Conservation (phyloP, 495 filamentous ascomycete species). For the Chaetomium fimeti region DNA sequence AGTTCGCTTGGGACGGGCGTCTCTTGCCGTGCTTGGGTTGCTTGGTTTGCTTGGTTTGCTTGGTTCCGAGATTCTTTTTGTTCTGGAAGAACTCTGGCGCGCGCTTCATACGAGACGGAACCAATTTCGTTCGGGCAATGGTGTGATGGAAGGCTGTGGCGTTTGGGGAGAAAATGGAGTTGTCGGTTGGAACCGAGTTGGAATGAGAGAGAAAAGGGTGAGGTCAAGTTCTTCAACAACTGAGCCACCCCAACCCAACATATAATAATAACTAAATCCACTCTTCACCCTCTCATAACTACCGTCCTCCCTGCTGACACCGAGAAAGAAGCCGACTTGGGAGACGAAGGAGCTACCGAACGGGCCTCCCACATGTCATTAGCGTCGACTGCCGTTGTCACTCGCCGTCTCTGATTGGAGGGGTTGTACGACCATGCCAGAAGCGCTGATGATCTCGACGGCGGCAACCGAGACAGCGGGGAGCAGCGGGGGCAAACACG, state of each 20-base stretch:
- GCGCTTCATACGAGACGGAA: conserved; percentile 1
- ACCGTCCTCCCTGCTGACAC: no score
- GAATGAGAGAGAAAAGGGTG: no score
- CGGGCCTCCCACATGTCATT: conserved; percentile 7
- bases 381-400: neutral
- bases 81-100: conserved; percentile 25
- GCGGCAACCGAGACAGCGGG: conserved; percentile 10
- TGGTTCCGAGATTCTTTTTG: neutral
- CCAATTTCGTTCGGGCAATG: conserved; percentile 13
- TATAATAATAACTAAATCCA: no score
- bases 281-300: no score
- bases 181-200: no score
- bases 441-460: conserved; percentile 18
- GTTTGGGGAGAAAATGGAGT: no score
- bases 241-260: no score
- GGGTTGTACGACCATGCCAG: conserved; percentile 4
- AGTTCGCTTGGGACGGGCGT: conserved; percentile 4
- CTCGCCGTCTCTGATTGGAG: conserved; percentile 18
- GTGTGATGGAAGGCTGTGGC: conserved; percentile 4
- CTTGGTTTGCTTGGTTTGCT: neutral
- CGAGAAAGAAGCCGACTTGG: no score
- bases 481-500: neutral
- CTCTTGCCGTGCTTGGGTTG: neutral
- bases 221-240: no score
- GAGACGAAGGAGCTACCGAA: neutral